phyloP scores from a whole-genome alignment of 2,329 filamentous ascomycete species.

The Penicillium sp. region DNA sequence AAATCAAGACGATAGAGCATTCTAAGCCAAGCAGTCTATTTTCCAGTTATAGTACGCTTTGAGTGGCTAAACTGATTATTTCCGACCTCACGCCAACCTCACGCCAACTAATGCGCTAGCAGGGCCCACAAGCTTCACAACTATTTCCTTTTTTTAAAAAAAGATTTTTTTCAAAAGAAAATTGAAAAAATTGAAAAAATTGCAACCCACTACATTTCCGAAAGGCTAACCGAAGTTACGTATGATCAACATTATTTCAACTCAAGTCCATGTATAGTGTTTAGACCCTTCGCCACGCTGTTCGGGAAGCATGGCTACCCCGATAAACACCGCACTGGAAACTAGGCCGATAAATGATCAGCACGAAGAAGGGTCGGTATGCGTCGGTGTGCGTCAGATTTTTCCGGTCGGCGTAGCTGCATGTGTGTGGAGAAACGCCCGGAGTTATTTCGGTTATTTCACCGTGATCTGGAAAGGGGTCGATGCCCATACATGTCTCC shows the following conservation, averaged over 20 bases:
- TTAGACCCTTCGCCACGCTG: neutral
- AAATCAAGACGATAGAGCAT: neutral
- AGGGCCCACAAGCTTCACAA: too few species aligned
- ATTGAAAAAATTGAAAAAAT: too few species aligned
- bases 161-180: too few species aligned
- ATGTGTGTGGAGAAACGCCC: conserved; percentile 7
- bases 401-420: conserved; percentile 4
- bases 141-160: too few species aligned
- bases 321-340: neutral
- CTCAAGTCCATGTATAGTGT: too few species aligned
- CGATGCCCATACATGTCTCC: neutral
- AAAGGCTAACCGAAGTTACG: too few species aligned
- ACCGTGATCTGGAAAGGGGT: conserved; percentile 7
- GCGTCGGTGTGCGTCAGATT: neutral
- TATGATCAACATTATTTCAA: too few species aligned
- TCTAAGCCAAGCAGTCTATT: neutral
- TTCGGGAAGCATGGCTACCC: neutral
- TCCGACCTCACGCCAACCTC: too few species aligned
- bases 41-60: too few species aligned
- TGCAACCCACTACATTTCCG: too few species aligned
- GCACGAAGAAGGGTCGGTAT: neutral
- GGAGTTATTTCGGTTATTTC: conserved; percentile 1
- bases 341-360: neutral
- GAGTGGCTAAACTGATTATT: too few species aligned
- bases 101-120: too few species aligned